Base-by-base conservation (phyloP, 305 asterid genomes). In the Andrographis paniculata region DNA sequence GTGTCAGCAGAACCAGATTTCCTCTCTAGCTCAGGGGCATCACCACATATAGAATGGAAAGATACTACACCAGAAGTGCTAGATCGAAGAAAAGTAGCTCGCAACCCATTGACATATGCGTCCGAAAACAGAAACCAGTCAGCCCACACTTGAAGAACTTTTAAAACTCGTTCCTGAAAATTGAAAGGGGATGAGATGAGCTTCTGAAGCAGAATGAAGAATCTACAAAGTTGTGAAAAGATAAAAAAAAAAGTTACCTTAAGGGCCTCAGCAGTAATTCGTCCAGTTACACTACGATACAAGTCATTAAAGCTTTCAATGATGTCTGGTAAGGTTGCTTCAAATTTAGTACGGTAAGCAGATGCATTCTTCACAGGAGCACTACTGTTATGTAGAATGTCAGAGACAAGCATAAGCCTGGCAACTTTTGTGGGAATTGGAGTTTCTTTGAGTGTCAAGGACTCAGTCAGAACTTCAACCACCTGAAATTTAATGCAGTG, bases 391-490 rank as follows among this genome's bases (percentile, higher is more conserved):
- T 62, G 99, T 71, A 93, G 95, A 45, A 93, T 75, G 74, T 93
- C 99, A 12, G 99, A 93, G 48, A 87, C 97, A 55, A 93, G 95
- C 99, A 93, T 84, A 61, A 93, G 95, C 61, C 99, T 75, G 13
- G 97, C 96, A 76, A 93, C 95, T 76, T 93, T 93, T 49, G 99
- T 78, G 18, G 96, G 97, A 60, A 88, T 80, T 19, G 93, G 97
- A 60, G 99, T 93, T 72, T 93, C 99, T 82, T 87, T 82, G 16
- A 88, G 94, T 39, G 99, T 93, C 70, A 93, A 57, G 31, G 99
- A 93, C 79, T 93, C 99, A 0, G 96, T 93, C 69, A 93, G 66
- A 63, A 93, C 97, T 71, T 93, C 99, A 58, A 88, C 94, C 50
- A 88, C 84, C 95, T 88, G 82, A 48, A 48, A 39, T 5, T 20